Conservation (phyloP, 805 yeast genomes). For the Priceomyces melissophilus region DNA sequence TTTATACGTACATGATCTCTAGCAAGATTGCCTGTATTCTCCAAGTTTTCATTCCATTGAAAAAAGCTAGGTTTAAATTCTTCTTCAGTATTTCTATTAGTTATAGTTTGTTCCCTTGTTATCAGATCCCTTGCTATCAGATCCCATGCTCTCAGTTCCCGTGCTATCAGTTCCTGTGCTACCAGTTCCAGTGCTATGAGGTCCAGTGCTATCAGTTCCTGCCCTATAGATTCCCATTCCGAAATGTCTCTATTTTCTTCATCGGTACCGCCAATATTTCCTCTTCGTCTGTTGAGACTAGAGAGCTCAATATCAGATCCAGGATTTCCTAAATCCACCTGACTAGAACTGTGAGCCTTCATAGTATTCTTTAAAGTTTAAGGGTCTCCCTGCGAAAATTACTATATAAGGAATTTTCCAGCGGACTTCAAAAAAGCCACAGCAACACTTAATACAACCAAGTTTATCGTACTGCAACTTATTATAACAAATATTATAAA, state of each 20-base stretch:
- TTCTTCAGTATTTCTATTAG: too few species aligned
- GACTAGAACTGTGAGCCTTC: too few species aligned
- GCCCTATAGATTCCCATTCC: not conserved
- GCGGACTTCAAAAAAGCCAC: too few species aligned
- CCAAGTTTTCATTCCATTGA: conserved; percentile 7
- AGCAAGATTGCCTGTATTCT: conserved; percentile 33
- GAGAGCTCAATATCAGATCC: not conserved
- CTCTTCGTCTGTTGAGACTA: not conserved
- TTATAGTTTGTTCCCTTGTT: too few species aligned
- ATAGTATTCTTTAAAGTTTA: too few species aligned
- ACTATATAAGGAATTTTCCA: too few species aligned
- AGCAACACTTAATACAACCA: too few species aligned
- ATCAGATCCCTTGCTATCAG: too few species aligned
- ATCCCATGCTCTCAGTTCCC: too few species aligned
- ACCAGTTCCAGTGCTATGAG: not conserved
- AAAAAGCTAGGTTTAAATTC: not conserved
- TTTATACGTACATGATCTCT: conserved; percentile 33
- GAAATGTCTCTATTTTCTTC: not conserved
- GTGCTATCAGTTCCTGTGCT: not conserved
- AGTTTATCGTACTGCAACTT: too few species aligned
- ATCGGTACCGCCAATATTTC: not conserved
- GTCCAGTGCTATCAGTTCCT: not conserved
- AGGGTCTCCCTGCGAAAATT: too few species aligned
- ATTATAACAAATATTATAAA: too few species aligned
- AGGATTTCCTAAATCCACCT: not conserved